Evolutionary conservation across 108 stramenopile species (phyloP).

Genomic region (Cyclotella sp.): DNA sequence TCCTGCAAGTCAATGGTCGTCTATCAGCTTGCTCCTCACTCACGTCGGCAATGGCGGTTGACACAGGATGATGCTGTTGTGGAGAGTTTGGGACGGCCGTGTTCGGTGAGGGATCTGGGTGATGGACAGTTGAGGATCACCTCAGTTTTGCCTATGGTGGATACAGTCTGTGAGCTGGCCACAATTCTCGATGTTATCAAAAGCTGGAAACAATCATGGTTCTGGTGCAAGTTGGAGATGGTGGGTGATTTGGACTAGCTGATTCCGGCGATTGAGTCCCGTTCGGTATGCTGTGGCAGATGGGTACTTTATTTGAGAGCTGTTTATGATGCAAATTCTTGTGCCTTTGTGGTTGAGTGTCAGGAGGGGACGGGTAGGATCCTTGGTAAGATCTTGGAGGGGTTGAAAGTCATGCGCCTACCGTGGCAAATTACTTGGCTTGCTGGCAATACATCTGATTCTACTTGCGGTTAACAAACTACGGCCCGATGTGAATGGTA

Average conservation of each 20-base stretch:
- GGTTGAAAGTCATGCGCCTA: neutral
- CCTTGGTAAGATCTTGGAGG: neutral
- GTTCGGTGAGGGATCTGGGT: too few species aligned
- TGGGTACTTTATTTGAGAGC: neutral
- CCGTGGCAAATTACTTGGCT: neutral
- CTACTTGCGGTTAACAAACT: neutral
- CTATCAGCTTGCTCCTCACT: too few species aligned
- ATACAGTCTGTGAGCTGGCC: too few species aligned
- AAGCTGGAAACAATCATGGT: neutral
- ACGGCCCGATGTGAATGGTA: neutral
- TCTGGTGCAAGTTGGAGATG: neutral
- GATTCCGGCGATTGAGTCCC: neutral
- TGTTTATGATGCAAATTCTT: neutral
- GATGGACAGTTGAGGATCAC: too few species aligned
- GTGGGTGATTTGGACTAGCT: too few species aligned
- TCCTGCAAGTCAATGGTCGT: too few species aligned
- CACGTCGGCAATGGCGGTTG: too few species aligned
- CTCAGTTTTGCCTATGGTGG: too few species aligned
- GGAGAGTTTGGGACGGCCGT: too few species aligned
- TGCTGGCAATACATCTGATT: neutral
- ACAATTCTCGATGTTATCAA: too few species aligned
- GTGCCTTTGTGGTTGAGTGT: too few species aligned
- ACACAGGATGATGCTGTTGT: too few species aligned
- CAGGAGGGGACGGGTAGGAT: neutral
- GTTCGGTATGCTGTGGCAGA: neutral